Percentiles rank a stretch among this genome's conserved stretches.
These are phyloP conservation scores for Cutaneotrichosporon curvatum DNA, from an alignment of 1,284 basidiomycete genomes.

Conservation along the genomic window DNA sequence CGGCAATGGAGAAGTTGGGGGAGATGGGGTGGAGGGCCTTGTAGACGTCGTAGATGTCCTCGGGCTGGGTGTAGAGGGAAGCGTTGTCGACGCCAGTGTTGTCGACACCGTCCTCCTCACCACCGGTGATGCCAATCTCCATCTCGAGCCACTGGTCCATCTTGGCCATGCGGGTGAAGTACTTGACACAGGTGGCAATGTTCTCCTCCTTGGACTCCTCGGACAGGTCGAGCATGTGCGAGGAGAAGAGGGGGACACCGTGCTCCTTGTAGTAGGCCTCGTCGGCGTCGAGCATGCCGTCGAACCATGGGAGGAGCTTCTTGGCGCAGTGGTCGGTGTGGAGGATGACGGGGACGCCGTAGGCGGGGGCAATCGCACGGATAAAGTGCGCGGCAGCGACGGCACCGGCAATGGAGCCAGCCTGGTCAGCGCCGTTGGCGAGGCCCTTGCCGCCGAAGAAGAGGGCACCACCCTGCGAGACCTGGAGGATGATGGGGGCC, in stretches of 20 bases:
- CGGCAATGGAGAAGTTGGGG: constrained; percentile 94
- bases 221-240: constrained; percentile 99
- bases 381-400: constrained; percentile 89
- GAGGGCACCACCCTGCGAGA: constrained; percentile 93
- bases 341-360: constrained; percentile 91
- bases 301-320: constrained; percentile 99
- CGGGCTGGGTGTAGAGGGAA: constrained; percentile 92
- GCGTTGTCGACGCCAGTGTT: constrained; percentile 92
- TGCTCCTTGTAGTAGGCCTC: constrained; percentile 87
- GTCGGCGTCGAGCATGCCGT: constrained; percentile 95
- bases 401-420: constrained; percentile 91
- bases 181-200: constrained; percentile 87
- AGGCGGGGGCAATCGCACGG: constrained; percentile 77
- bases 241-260: constrained; percentile 69
- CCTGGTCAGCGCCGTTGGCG: constrained; percentile 72
- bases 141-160: constrained; percentile 98
- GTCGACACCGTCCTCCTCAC: constrained; percentile 98
- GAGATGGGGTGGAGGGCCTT: constrained; percentile 72
- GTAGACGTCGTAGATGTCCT: constrained; percentile 92
- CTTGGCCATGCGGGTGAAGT: constrained; percentile 92
- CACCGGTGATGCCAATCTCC: constrained; percentile 99
- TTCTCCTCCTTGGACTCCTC: constrained; percentile 98
- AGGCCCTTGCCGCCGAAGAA: constrained; percentile 98
- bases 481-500: constrained; percentile 94
- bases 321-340: constrained; percentile 99